Evolutionary conservation across 148 eudicot genomes (phyloP).

Genomic region (Limonium bicolor): DNA sequence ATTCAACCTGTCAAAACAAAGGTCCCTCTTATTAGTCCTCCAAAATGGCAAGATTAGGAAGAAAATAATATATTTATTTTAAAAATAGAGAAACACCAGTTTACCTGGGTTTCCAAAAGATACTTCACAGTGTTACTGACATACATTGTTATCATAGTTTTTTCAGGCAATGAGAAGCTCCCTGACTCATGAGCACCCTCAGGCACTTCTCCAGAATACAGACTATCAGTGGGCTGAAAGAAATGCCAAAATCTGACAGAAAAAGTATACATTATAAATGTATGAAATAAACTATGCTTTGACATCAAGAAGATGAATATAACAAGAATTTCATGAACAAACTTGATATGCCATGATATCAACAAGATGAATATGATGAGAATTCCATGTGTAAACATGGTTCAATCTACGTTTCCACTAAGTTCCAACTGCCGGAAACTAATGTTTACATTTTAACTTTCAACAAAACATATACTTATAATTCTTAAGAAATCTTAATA

Average conservation of each 20-base stretch:
- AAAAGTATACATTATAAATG: constrained; percentile 12
- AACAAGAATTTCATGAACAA: too few species aligned
- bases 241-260: constrained; percentile 43
- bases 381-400: too few species aligned
- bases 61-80: background rate
- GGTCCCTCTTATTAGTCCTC: constrained; percentile 18
- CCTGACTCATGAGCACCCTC: constrained; percentile 58
- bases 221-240: constrained; percentile 58
- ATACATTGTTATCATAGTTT: constrained; percentile 64
- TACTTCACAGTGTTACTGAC: constrained; percentile 63
- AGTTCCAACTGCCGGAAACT: too few species aligned
- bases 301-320: too few species aligned
- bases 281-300: too few species aligned
- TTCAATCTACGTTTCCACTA: too few species aligned
- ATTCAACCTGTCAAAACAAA: constrained; percentile 42
- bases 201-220: constrained; percentile 81
- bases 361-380: too few species aligned
- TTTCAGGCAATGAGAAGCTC: constrained; percentile 41
- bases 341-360: too few species aligned
- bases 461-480: too few species aligned
- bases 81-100: background rate
- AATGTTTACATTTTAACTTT: too few species aligned
- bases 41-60: background rate
- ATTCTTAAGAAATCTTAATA: too few species aligned
- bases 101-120: constrained; percentile 90